Evolutionary conservation across 2,329 filamentous ascomycete species (phyloP).

Genomic region (Trichoderma semiorbis): DNA sequence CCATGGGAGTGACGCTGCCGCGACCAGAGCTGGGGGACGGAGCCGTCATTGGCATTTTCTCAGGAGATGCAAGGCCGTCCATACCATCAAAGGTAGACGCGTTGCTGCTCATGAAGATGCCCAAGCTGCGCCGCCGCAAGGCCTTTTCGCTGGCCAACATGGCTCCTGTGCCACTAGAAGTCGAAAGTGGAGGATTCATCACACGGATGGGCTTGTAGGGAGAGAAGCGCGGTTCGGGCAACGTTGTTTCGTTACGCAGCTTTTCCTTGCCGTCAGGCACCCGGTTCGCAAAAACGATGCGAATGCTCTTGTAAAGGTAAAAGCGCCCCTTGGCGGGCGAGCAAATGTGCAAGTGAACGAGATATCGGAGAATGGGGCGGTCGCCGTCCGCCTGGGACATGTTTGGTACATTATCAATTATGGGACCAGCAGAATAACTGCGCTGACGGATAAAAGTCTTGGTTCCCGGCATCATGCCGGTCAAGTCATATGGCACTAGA

Average conservation of each 20-base stretch:
- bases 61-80: conserved; percentile 7
- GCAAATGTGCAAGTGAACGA: conserved; percentile 92
- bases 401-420: conserved; percentile 63
- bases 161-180: conserved; percentile 42
- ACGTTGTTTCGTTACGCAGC: conserved; percentile 82
- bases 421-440: conserved; percentile 83
- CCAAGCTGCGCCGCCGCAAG: conserved; percentile 55
- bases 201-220: conserved; percentile 69
- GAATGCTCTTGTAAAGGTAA: conserved; percentile 86
- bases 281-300: conserved; percentile 94
- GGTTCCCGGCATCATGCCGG: conserved; percentile 87
- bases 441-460: conserved; percentile 96
- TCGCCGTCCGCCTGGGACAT: conserved; percentile 35
- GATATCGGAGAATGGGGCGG: conserved; percentile 76
- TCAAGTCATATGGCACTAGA: conserved; percentile 85
- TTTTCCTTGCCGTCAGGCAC: conserved; percentile 95
- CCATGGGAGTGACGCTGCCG: conserved; percentile 39
- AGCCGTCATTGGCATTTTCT: neutral
- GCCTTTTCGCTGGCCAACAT: conserved; percentile 58
- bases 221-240: conserved; percentile 82
- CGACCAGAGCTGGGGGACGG: conserved; percentile 22
- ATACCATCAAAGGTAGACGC: conserved; percentile 35
- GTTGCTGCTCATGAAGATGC: conserved; percentile 39
- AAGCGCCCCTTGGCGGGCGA: conserved; percentile 78
- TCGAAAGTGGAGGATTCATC: conserved; percentile 42